Evolutionary conservation across 345 rosid genomes (phyloP).

Genomic region (Laguncularia racemosa): DNA sequence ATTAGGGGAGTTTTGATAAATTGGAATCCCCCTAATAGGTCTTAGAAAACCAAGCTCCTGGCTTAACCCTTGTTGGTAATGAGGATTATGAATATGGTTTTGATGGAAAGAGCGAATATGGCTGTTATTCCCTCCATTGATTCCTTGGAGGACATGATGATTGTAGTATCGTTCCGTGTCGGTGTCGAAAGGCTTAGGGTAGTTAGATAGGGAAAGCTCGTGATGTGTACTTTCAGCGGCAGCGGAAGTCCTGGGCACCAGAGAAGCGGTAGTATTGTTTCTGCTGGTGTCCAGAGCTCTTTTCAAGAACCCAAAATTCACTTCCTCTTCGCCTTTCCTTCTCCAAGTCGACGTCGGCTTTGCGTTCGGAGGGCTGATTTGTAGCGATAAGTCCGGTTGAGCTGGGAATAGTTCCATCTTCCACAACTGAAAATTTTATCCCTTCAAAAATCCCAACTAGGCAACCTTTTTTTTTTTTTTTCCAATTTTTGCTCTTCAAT

Average conservation of each 20-base stretch:
- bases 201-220: too few species aligned
- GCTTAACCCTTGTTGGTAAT: slow-evolving; percentile 29
- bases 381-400: slow-evolving; percentile 70
- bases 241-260: slow-evolving; percentile 10
- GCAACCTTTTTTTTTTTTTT: neutral
- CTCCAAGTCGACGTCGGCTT: slow-evolving; percentile 62
- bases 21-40: slow-evolving; percentile 89
- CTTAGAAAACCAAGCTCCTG: slow-evolving; percentile 65
- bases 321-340: slow-evolving; percentile 24
- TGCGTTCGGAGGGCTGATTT: slow-evolving; percentile 65
- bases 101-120: slow-evolving; percentile 35
- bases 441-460: neutral
- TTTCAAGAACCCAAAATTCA: slow-evolving; percentile 42
- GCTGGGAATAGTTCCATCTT: slow-evolving; percentile 77
- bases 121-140: slow-evolving; percentile 1
- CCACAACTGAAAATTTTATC: slow-evolving; percentile 3
- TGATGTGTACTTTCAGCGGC: too few species aligned
- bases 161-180: slow-evolving; percentile 21
- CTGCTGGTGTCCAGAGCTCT: slow-evolving; percentile 20
- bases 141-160: slow-evolving; percentile 21
- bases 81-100: slow-evolving; percentile 22
- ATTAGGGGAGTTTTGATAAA: slow-evolving; percentile 38
- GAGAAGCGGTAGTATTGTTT: neutral
- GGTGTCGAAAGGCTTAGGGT: slow-evolving; percentile 12
- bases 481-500: neutral